phyloP scores from a whole-genome alignment of 2,329 filamentous ascomycete species.

The Colletotrichum sp. region DNA sequence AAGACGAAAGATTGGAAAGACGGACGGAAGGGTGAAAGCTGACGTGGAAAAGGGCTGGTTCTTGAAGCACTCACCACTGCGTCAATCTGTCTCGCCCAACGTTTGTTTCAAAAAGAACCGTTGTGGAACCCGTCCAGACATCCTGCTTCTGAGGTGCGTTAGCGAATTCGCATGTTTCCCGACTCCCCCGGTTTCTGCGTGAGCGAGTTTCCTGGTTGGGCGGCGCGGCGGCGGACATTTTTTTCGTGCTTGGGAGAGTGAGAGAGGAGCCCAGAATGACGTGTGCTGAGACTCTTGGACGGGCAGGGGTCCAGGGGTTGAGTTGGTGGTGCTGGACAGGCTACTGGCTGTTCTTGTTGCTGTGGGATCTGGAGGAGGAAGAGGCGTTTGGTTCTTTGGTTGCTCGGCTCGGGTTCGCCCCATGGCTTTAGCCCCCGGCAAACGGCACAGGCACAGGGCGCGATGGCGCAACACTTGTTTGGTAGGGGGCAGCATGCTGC shows the following conservation, averaged over 20 bases:
- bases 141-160: background rate
- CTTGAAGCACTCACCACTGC: background rate
- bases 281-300: slow-evolving; percentile 4
- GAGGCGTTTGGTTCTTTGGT: background rate
- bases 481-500: background rate
- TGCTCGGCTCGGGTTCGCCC: slow-evolving; percentile 4
- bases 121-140: background rate
- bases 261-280: background rate
- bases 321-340: background rate
- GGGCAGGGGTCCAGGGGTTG: background rate
- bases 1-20: background rate
- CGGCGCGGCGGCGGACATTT: background rate
- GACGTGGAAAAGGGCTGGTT: background rate
- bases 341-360: background rate
- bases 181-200: background rate
- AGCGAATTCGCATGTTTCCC: background rate
- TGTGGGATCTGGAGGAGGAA: background rate
- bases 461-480: background rate
- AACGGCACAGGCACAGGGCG: background rate
- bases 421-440: slow-evolving; percentile 1
- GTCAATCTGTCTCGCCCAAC: background rate
- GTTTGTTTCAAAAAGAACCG: background rate
- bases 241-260: background rate
- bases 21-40: background rate
- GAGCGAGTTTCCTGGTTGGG: background rate